Conservation (phyloP, 129 eudicot species). For the Lactuca sativa region DNA sequence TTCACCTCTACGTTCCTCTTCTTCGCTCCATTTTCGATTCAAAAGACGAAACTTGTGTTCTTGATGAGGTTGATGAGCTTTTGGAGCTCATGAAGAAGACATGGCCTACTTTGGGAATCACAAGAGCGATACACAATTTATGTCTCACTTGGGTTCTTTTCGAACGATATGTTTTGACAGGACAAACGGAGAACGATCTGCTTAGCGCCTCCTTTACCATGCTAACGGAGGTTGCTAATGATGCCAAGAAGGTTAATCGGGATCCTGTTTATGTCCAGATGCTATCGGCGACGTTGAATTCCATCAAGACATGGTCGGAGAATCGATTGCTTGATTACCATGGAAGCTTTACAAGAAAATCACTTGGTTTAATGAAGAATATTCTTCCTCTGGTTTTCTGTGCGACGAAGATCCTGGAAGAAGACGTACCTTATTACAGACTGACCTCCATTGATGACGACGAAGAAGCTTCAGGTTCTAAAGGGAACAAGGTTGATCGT, state of each 20-base stretch:
- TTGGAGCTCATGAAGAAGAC: conserved; percentile 90
- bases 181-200: conserved; percentile 66
- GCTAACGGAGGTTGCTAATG: conserved; percentile 77
- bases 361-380: conserved; percentile 52
- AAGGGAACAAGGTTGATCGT: conserved; percentile 65
- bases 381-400: conserved; percentile 63
- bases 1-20: conserved; percentile 58
- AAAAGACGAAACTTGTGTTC: conserved; percentile 63
- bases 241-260: conserved; percentile 69
- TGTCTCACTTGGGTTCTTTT: conserved; percentile 90
- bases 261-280: conserved; percentile 55
- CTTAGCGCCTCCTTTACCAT: conserved; percentile 66
- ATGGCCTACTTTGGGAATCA: conserved; percentile 78
- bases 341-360: conserved; percentile 31
- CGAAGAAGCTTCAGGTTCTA: conserved; percentile 34
- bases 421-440: conserved; percentile 43
- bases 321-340: conserved; percentile 71
- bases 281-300: conserved; percentile 46
- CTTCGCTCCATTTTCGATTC: conserved; percentile 58
- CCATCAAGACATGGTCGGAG: conserved; percentile 69
- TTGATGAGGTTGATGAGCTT: conserved; percentile 85
- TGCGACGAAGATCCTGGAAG: conserved; percentile 60
- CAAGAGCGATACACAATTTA: conserved; percentile 60
- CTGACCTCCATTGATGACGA: conserved; percentile 28
- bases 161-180: conserved; percentile 62